Percentiles rank a stretch among this genome's conserved stretches.
These are phyloP conservation scores for Sedum album DNA, from an alignment of 164 flowering plant species.

Conservation along the genomic window DNA sequence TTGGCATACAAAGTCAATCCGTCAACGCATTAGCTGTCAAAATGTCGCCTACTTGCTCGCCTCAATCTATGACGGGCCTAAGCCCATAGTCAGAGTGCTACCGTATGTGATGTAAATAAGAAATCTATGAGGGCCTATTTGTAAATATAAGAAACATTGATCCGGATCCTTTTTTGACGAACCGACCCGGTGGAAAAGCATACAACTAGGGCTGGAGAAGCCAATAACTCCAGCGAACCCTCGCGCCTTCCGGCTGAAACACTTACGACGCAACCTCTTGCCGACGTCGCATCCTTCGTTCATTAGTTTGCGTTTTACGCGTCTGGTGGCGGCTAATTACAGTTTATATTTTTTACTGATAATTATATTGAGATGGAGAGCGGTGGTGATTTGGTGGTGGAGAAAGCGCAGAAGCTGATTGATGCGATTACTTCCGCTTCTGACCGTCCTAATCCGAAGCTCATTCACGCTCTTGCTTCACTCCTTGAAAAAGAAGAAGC, in stretches of 20 bases:
- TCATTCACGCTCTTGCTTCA: slow-evolving; percentile 74
- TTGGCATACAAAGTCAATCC: no score
- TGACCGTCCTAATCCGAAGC: slow-evolving; percentile 56
- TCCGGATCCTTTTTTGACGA: background rate
- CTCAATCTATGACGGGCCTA: background rate
- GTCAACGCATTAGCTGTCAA: background rate
- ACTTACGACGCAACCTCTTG: background rate
- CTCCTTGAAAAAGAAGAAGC: slow-evolving; percentile 75
- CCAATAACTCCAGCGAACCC: background rate
- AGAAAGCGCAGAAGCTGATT: slow-evolving; percentile 39
- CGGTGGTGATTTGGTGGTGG: slow-evolving; percentile 16
- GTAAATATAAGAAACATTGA: background rate
- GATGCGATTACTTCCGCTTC: slow-evolving; percentile 37
- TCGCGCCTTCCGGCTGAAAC: background rate
- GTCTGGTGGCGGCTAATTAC: no score
- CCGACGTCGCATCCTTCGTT: no score
- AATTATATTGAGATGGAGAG: background rate
- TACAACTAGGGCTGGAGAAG: background rate
- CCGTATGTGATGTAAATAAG: background rate
- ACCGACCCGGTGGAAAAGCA: background rate
- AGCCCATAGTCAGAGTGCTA: no score
- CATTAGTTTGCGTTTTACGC: no score
- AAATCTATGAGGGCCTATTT: background rate
- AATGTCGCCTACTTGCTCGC: no score
- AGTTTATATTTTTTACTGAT: no score